Evolutionary conservation across 139 green algal species (phyloP), one percentile per base, ranked within the genome.

Genomic region (Tetratostichococcus sp.): DNA sequence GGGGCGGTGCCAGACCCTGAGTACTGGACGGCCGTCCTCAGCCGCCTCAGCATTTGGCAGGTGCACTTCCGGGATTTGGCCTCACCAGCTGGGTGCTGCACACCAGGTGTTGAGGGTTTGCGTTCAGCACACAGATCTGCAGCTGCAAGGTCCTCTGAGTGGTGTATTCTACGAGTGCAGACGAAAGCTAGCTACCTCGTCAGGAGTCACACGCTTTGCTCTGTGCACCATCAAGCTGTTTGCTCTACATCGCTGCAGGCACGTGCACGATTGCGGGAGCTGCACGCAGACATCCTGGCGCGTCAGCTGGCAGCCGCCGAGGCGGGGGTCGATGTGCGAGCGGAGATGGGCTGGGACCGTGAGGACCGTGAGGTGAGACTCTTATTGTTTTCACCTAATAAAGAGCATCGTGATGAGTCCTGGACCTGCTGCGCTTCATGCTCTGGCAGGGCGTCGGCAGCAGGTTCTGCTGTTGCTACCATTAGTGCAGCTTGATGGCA

Each of bases 21-120:
- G 79, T 97, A 94, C 86, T 95, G 88, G 87, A 77, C 89, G 31
- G 85, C 84, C 8, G 91, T 96, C 67, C 84, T 92, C 35, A 79
- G 77, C 65, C 73, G 88, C 25, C 80, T 94, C 70, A 57, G 35
- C 30, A 69, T 92, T 59, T 33, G 80, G 57, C 82, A 83, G 72
- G n/a, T 78, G 35, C 70, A 73, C 65, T 30, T n/a, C n/a, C n/a
- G n/a, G n/a, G n/a, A n/a, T n/a, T n/a, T n/a, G n/a, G n/a, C n/a
- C n/a, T n/a, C n/a, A n/a, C n/a, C n/a, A n/a, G n/a, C n/a, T n/a
- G n/a, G n/a, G n/a, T n/a, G n/a, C n/a, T n/a, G n/a, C n/a, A n/a
- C n/a, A n/a, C n/a, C n/a, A n/a, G n/a, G n/a, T n/a, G n/a, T n/a
- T n/a, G n/a, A n/a, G n/a, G n/a, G n/a, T n/a, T n/a, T 34, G 8